phyloP scores from a whole-genome alignment of 352 stramenopile species.

The Phytophthora nicotianae region DNA sequence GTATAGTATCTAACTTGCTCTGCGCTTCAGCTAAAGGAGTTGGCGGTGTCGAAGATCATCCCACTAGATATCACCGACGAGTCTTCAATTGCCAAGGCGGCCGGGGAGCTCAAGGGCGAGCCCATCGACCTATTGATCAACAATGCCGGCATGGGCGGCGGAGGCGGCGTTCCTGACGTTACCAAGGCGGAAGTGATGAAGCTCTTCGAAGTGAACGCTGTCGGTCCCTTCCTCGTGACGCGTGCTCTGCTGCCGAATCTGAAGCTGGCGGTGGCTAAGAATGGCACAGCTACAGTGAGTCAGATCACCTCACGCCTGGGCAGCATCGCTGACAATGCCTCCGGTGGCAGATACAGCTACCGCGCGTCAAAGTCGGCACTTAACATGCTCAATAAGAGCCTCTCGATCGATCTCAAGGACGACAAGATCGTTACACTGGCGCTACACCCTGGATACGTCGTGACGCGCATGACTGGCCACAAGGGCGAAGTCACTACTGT shows the following conservation, averaged over 20 bases:
- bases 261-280: slow-evolving; percentile 36
- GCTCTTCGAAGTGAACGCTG: slow-evolving; percentile 69
- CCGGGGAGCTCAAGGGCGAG: slow-evolving; percentile 44
- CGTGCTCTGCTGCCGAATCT: slow-evolving; percentile 53
- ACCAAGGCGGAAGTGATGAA: slow-evolving; percentile 57
- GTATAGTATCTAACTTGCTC: neutral
- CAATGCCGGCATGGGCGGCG: slow-evolving; percentile 58
- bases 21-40: slow-evolving; percentile 28
- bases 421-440: slow-evolving; percentile 51
- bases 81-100: slow-evolving; percentile 43
- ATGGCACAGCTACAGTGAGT: slow-evolving; percentile 41
- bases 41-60: slow-evolving; percentile 34
- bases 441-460: slow-evolving; percentile 62
- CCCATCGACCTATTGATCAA: slow-evolving; percentile 68
- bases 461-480: slow-evolving; percentile 54
- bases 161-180: slow-evolving; percentile 36
- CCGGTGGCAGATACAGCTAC: slow-evolving; percentile 59
- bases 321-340: slow-evolving; percentile 47
- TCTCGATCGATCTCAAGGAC: slow-evolving; percentile 52
- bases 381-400: slow-evolving; percentile 68
- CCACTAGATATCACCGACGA: slow-evolving; percentile 38
- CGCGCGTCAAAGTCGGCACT: slow-evolving; percentile 71
- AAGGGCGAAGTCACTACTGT: slow-evolving; percentile 36
- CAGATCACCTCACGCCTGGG: slow-evolving; percentile 58
- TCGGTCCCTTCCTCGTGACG: slow-evolving; percentile 65